Base-by-base conservation (phyloP, 2,329 filamentous ascomycete genomes). In the Zalaria obscura region DNA sequence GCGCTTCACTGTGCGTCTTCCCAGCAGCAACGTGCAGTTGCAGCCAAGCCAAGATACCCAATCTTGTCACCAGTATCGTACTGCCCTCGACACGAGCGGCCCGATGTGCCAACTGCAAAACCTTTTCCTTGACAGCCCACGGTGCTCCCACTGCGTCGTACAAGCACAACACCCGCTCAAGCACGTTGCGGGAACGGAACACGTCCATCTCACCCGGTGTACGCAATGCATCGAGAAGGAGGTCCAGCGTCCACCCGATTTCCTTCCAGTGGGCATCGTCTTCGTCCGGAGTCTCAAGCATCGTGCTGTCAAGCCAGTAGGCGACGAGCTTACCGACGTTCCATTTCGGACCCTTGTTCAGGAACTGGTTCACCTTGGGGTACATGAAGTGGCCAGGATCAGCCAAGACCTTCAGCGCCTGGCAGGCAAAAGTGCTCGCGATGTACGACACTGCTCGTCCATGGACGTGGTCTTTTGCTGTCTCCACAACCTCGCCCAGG, bases 331-430 rank as follows among this genome's bases (percentile, higher is more conserved):
- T 72, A 27, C 60, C 59, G 7, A 70, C 55, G 8, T 78, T 70
- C 89, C 89, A 96, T 25, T 70, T 61, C 1, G 89, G 88, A 0
- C 78, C 75, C 40, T 78, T 78, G 25, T 84, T 84, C 31, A 96
- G 73, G 58, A 88, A 95, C 4, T 72, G 69, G 64, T 93, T 94
- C 61, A 91, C 66, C 57, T 94, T 94, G 44, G 78, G 75, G 57
- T 94, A 96, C 32, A 95, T 73, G 45, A 75, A 76, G 55, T 93
- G 85, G 10, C 86, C 70, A 0, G 89, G 89, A 46, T 85, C 79
- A 25, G 70, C 73, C 36, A 93, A 64, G 10, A 93, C 76, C 1
- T 72, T 65, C 5, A 93, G 68, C 1, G 79, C 76, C 48, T 77
- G 76, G 37, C 73, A 70, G 5, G 85, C 80, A 52, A 94, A 91